phyloP scores from a whole-genome alignment of 73 alveolate species.

The Paramecium caudatum region DNA sequence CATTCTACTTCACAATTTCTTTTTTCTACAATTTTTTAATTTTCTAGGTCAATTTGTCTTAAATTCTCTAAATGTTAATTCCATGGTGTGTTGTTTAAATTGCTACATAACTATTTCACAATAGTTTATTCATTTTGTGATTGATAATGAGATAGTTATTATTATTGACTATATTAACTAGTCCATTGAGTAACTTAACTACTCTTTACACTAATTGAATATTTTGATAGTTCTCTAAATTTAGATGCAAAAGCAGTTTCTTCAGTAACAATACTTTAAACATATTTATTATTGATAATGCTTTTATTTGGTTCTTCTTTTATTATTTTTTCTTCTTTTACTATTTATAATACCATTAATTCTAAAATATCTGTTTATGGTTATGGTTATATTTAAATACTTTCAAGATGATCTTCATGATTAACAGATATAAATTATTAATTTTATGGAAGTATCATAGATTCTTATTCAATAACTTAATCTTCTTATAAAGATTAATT shows the following conservation, averaged over 20 bases:
- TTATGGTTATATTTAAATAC: neutral
- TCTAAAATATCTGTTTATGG: neutral
- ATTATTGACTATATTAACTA: neutral
- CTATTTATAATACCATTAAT: neutral
- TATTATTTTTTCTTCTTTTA: neutral
- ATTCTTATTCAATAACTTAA: neutral
- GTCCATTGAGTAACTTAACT: constrained; percentile 25
- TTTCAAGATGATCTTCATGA: neutral
- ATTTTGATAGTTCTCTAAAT: constrained; percentile 11
- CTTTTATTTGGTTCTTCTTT: neutral
- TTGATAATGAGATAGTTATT: neutral
- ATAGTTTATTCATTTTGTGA: neutral
- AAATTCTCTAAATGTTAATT: neutral
- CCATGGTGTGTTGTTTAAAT: neutral
- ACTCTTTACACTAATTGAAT: neutral
- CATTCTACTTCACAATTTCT: constrained; percentile 5
- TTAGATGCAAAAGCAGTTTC: neutral
- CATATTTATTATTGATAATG: neutral
- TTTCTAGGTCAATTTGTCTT: neutral
- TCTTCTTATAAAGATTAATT: neutral
- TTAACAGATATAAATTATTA: neutral
- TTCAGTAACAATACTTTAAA: neutral
- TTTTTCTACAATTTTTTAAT: neutral
- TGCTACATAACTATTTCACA: neutral
- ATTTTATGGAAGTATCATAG: neutral